A percentile compares a stretch with the other conserved stretches of the same genome.
Evolutionary conservation across 2,329 filamentous ascomycete genomes (phyloP).

Genomic region (Botrytis tulipae): DNA sequence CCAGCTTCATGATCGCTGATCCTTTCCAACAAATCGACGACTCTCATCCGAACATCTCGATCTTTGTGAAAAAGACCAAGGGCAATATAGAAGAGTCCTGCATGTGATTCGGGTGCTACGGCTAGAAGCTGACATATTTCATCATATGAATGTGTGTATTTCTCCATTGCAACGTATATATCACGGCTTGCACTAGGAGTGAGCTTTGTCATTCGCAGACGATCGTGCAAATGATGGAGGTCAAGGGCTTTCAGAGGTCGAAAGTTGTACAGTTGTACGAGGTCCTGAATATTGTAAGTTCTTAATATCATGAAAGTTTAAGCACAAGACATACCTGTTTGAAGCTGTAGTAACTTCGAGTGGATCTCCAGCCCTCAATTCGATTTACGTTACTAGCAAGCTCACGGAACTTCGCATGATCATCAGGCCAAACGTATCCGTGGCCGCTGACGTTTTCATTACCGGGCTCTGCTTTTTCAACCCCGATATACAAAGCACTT

Average conservation of each 20-base stretch:
- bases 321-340: constrained; percentile 64
- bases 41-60: constrained; percentile 71
- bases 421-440: constrained; percentile 93
- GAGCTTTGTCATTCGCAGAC: constrained; percentile 78
- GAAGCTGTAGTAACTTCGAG: constrained; percentile 91
- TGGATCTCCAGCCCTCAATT: constrained; percentile 96
- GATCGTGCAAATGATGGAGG: constrained; percentile 88
- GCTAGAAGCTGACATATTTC: constrained; percentile 82
- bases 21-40: constrained; percentile 76
- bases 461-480: constrained; percentile 64
- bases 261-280: constrained; percentile 61
- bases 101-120: constrained; percentile 80
- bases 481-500: constrained; percentile 81
- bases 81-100: constrained; percentile 85
- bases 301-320: constrained; percentile 24
- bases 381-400: constrained; percentile 87
- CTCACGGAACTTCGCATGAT: constrained; percentile 76
- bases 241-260: constrained; percentile 78
- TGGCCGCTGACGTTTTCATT: constrained; percentile 69
- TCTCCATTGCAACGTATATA: constrained; percentile 78
- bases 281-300: constrained; percentile 52
- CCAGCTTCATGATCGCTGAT: constrained; percentile 86
- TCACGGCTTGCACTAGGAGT: constrained; percentile 73
- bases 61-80: constrained; percentile 91
- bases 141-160: constrained; percentile 74